Conservation (phyloP, 2,329 filamentous ascomycete genomes). For the Aspergillus ochraceus region DNA sequence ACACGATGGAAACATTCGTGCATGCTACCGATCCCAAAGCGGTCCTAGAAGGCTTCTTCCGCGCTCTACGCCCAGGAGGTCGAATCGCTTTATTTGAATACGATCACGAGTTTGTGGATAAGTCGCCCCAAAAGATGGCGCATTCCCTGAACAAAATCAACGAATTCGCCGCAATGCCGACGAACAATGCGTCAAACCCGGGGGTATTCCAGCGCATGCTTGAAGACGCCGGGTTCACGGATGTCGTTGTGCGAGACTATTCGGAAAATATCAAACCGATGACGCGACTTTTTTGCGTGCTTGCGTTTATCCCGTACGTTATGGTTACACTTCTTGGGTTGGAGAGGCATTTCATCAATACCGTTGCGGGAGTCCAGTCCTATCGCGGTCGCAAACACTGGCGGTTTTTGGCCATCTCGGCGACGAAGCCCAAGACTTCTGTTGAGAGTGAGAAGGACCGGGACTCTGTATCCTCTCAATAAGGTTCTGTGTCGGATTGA, state of each 20-base stretch:
- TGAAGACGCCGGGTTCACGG: slow-evolving; percentile 44
- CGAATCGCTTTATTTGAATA: slow-evolving; percentile 49
- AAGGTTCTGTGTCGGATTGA: neutral
- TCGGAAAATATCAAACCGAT: slow-evolving; percentile 52
- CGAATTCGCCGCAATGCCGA: slow-evolving; percentile 49
- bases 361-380: slow-evolving; percentile 43
- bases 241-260: slow-evolving; percentile 47
- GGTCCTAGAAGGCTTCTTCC: slow-evolving; percentile 50
- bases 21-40: slow-evolving; percentile 51
- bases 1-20: slow-evolving; percentile 59
- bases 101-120: slow-evolving; percentile 39
- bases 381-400: slow-evolving; percentile 37
- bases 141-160: slow-evolving; percentile 42
- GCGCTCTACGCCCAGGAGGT: slow-evolving; percentile 51
- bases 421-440: slow-evolving; percentile 18
- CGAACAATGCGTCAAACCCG: slow-evolving; percentile 39
- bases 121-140: slow-evolving; percentile 30
- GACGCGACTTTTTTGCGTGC: slow-evolving; percentile 48
- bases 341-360: slow-evolving; percentile 51
- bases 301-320: slow-evolving; percentile 50
- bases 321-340: slow-evolving; percentile 47
- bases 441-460: slow-evolving; percentile 1
- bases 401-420: slow-evolving; percentile 26
- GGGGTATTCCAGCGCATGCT: slow-evolving; percentile 44
- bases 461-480: neutral